Base-by-base conservation (phyloP, 176 grass and related monocot genomes). In the sorghum (Sorghum bicolor) region DNA sequence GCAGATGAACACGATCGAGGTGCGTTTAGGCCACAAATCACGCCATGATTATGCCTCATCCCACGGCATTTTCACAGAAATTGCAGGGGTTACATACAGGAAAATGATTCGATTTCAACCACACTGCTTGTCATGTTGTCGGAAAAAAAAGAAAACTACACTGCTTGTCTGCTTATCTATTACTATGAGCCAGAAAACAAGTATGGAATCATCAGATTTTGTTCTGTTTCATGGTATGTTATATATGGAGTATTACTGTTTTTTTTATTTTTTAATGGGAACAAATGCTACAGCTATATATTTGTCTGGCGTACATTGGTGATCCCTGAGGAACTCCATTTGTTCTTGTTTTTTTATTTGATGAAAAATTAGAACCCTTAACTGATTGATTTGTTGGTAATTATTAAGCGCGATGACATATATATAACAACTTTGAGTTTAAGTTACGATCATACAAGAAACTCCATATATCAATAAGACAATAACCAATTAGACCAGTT, bases 131-230 rank as follows among this genome's bases (percentile, higher is more conserved):
- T 29, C 4, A n/a, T n/a, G n/a, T n/a, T n/a, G n/a, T n/a, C n/a
- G n/a, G n/a, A n/a, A n/a, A n/a, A n/a, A n/a, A n/a, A n/a, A n/a
- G n/a, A n/a, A n/a, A n/a, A 40, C 19, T 57, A 8, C 24, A 5
- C 60, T 28, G 11, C 25, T 64, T 29, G 6, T 29, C 4, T 53
- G 19, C 1, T 43, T 15, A 10, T 65, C 67, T 55, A 52, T 25
- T 14, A 41, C 19, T n/a, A 22, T 24, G 34, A 47, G 7, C 10
- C 33, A 32, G 55, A 72, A 71, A 84, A 2, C 29, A 68, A 55
- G 15, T 25, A 34, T 86, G 79, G 72, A 73, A 40, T 77, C 72
- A n/a, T 15, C 17, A 77, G 64, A 36, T 82, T 82, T 82, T 90
- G 66, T 58, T 82, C 7, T 26, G 3, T 63, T 86, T 1, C 50